Evolutionary conservation across 441 rosid genomes (phyloP).

Genomic region (Aquilaria agallochum): DNA sequence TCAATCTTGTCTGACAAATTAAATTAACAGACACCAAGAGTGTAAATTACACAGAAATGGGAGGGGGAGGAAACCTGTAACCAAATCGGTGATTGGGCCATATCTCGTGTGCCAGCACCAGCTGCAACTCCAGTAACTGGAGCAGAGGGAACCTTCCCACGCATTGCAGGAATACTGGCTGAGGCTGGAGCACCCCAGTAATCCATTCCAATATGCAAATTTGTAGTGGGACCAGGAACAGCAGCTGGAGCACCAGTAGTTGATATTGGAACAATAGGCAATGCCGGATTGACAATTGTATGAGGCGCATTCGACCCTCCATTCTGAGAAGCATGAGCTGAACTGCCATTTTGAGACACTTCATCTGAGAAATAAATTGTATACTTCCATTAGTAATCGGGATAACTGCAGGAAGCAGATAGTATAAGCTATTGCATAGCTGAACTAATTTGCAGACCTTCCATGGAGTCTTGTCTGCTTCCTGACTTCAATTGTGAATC

Average conservation of each 20-base stretch:
- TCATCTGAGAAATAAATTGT: constrained; percentile 39
- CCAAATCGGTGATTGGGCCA: constrained; percentile 75
- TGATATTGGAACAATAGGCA: constrained; percentile 49
- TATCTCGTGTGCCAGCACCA: constrained; percentile 61
- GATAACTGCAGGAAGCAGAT: constrained; percentile 6
- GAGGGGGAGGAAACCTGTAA: constrained; percentile 50
- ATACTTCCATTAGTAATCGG: constrained; percentile 14
- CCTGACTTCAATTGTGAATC: constrained; percentile 78
- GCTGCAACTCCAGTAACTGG: constrained; percentile 66
- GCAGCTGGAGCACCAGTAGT: constrained; percentile 47
- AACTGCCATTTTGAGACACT: constrained; percentile 70
- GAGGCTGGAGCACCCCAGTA: constrained; percentile 83
- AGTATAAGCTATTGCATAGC: constrained; percentile 2
- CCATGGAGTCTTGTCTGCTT: constrained; percentile 61
- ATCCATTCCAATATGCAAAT: constrained; percentile 94
- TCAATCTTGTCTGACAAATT: no score
- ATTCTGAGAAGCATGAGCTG: constrained; percentile 57
- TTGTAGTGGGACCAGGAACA: constrained; percentile 77
- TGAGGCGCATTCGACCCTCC: constrained; percentile 52
- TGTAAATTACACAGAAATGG: constrained; percentile 3
- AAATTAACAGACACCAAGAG: no score
- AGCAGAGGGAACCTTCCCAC: constrained; percentile 66
- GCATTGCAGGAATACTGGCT: constrained; percentile 53
- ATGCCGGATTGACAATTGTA: constrained; percentile 41
- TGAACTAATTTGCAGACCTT: constrained; percentile 39